Conservation (phyloP, 1,284 basidiomycete genomes). For the Sporisorium exsertum region DNA sequence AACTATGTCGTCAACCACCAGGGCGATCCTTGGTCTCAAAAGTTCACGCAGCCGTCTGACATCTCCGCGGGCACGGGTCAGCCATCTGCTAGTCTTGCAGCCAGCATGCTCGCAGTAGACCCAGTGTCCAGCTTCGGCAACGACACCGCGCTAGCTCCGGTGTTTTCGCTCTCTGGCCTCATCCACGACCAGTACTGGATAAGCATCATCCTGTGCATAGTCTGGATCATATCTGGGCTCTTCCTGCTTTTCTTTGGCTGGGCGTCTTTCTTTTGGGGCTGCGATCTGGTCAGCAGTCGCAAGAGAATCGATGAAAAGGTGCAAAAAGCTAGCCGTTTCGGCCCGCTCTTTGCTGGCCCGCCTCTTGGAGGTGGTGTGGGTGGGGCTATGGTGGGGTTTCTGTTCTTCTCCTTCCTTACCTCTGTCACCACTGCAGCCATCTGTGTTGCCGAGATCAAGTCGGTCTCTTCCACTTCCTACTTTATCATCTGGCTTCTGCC, state of each 20-base stretch:
- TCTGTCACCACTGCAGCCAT: conserved; percentile 46
- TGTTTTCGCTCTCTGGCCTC: conserved; percentile 35
- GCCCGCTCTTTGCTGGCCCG: conserved; percentile 20
- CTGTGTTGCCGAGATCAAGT: conserved; percentile 25
- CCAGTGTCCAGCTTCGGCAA: background rate
- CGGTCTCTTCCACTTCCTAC: conserved; percentile 34
- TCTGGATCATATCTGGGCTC: conserved; percentile 53
- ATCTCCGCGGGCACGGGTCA: background rate
- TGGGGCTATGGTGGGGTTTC: conserved; percentile 52
- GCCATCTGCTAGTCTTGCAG: background rate
- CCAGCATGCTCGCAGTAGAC: conserved; percentile 1
- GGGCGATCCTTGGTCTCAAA: conserved; percentile 23
- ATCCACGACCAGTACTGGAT: conserved; percentile 42
- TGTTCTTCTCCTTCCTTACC: conserved; percentile 55
- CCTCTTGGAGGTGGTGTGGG: conserved; percentile 56
- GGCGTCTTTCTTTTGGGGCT: conserved; percentile 60
- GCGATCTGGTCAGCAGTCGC: conserved; percentile 17
- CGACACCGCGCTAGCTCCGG: background rate
- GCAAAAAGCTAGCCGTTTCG: conserved; percentile 3
- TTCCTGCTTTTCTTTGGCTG: conserved; percentile 60
- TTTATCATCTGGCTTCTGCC: conserved; percentile 59
- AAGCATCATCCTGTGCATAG: conserved; percentile 51
- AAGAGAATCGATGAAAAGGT: conserved; percentile 28
- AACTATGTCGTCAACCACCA: conserved; percentile 43
- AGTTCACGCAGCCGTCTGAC: conserved; percentile 13